phyloP scores from a whole-genome alignment of 768 basidiomycete genomes.

The Boletus sp. region DNA sequence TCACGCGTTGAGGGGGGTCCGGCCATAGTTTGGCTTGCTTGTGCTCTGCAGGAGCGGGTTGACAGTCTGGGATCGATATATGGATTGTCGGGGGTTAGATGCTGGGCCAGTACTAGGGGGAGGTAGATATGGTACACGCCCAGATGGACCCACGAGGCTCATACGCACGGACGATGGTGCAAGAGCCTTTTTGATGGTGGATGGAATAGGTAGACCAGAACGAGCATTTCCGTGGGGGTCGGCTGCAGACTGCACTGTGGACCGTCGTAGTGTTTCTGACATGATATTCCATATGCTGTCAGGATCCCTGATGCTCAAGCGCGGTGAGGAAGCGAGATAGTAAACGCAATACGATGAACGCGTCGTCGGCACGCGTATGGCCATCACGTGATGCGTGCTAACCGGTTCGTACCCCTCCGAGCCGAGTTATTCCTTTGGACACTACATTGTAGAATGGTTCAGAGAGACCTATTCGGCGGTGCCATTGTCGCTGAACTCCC shows the following conservation, averaged over 20 bases:
- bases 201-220: conserved; percentile 72
- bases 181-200: conserved; percentile 69
- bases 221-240: conserved; percentile 51
- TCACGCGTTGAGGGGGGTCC: conserved; percentile 75
- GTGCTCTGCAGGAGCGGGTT: conserved; percentile 72
- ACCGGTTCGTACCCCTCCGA: too few relatives aligned
- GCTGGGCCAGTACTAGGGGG: conserved; percentile 31
- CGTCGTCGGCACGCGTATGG: not conserved
- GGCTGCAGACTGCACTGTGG: conserved; percentile 52
- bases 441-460: conserved; percentile 9
- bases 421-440: not conserved
- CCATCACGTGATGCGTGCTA: conserved; percentile 20
- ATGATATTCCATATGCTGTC: conserved; percentile 13
- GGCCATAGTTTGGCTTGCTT: conserved; percentile 61
- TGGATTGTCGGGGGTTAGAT: conserved; percentile 65
- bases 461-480: conserved; percentile 71
- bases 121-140: conserved; percentile 52
- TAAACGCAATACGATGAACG: not conserved
- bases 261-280: conserved; percentile 55
- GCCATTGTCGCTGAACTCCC: conserved; percentile 70
- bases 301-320: not conserved
- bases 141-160: conserved; percentile 76
- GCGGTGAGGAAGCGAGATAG: not conserved
- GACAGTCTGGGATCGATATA: conserved; percentile 63
- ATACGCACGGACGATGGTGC: conserved; percentile 48